Conservation (phyloP, 306 rosid genomes). For the Pterocarpus macrocarpus region DNA sequence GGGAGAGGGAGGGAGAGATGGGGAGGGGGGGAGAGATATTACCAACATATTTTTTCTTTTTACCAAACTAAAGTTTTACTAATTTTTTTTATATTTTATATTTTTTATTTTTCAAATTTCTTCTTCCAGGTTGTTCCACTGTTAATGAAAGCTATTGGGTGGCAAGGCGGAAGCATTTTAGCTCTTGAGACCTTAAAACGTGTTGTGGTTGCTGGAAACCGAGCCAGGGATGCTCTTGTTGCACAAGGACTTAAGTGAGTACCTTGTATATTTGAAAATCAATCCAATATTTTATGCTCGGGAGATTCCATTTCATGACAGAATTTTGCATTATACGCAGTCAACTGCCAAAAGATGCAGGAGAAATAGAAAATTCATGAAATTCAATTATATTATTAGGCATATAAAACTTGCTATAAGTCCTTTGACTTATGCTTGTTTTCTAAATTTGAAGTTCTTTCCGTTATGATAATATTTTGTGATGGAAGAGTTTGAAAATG, state of each 20-base stretch:
- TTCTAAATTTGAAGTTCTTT: not conserved
- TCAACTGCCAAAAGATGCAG: conserved; percentile 33
- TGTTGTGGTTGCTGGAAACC: conserved; percentile 99
- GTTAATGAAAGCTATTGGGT: conserved; percentile 98
- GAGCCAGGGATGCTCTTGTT: conserved; percentile 99
- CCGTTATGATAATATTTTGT: conserved; percentile 15
- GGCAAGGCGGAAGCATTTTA: conserved; percentile 99
- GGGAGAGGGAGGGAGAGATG: not conserved
- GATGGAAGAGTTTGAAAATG: conserved; percentile 24
- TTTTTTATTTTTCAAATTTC: not conserved
- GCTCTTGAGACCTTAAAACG: conserved; percentile 99
- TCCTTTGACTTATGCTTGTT: conserved; percentile 1
- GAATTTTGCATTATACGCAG: conserved; percentile 34
- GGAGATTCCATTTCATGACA: conserved; percentile 29
- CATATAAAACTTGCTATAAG: too few species aligned
- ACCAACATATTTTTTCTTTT: not conserved
- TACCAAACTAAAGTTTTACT: not conserved
- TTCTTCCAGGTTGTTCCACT: conserved; percentile 91
- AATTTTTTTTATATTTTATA: not conserved
- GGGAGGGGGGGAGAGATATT: not conserved
- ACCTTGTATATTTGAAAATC: not conserved
- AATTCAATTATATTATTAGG: conserved; percentile 10
- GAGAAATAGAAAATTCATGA: conserved; percentile 15
- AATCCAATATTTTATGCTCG: conserved; percentile 31
- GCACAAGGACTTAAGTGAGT: conserved; percentile 99